phyloP scores from a whole-genome alignment of 768 basidiomycete species.

The Suillus fuscotomentosus region DNA sequence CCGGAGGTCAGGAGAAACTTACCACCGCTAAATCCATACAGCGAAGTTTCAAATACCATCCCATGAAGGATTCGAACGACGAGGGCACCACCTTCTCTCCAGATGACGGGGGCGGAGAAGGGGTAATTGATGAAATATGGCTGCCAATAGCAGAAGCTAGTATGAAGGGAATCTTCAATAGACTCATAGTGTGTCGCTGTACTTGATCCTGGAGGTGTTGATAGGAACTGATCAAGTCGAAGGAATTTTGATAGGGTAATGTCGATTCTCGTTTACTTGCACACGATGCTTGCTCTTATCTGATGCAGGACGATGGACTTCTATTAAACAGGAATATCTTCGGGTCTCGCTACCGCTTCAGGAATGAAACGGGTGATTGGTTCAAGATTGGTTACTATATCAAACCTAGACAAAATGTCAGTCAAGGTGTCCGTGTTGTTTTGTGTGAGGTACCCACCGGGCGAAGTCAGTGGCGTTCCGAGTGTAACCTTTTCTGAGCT shows the following conservation, averaged over 20 bases:
- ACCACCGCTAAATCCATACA: too few relatives aligned
- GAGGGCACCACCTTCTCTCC: constrained; percentile 8
- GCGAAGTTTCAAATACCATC: too few relatives aligned
- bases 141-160: constrained; percentile 23
- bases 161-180: constrained; percentile 20
- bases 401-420: neutral
- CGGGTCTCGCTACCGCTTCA: neutral
- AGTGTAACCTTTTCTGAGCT: neutral
- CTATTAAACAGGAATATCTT: too few relatives aligned
- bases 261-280: too few relatives aligned
- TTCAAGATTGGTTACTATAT: neutral
- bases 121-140: constrained; percentile 22
- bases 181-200: constrained; percentile 8
- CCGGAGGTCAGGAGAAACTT: too few relatives aligned
- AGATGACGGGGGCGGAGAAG: constrained; percentile 16
- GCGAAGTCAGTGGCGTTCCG: neutral
- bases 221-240: too few relatives aligned
- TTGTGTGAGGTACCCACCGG: neutral
- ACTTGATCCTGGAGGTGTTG: neutral
- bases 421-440: too few relatives aligned
- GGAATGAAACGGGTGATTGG: neutral
- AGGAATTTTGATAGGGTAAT: too few relatives aligned
- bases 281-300: too few relatives aligned
- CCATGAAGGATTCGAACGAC: neutral
- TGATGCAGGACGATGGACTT: too few relatives aligned